Evolutionary conservation across 116 monocot species (phyloP), one percentile per base, ranked within the genome.

Genomic region (Trichopus zeylanicus): DNA sequence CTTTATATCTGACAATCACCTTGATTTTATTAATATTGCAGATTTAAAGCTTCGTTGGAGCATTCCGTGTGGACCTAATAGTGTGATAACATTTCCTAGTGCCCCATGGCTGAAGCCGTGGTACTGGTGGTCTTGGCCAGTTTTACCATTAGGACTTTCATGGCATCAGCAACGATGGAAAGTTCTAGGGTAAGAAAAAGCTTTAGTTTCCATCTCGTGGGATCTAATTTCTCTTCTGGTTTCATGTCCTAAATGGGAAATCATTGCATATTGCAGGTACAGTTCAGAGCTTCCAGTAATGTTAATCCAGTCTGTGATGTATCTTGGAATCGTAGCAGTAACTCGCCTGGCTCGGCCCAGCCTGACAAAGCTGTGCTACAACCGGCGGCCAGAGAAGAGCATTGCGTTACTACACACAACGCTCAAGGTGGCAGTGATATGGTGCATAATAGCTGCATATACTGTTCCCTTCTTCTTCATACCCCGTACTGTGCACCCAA

Each of bases 61-160:
- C 55, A 76, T 98, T 48, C 98, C 98, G 5, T 98, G 98, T 55
- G 98, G 98, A 51, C 98, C 98, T 28, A 98, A 98, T 66, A 98
- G 98, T 56, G 91, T 98, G 5, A 78, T 98, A 55, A 98, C 98
- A 32, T 98, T 98, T 70, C 98, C 98, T 13, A 98, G 98, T 51
- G 85, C 87, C 9, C 91, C 91, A 22, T 88, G 73, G 82, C 73
- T 98, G 22, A 98, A 98, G 75, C 98, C 98, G 22, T 98, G 98
- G 98, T 98, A 98, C 56, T 98, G 98, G 98, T 98, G 91, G 91
- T 84, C 98, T n/a, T 98, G 98, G 98, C 98, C 98, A 8, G 77
- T 91, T 20, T 73, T 98, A 3, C 98, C 98, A 7, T 67, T 98
- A 63, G 98, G 98, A 6, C 72, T 86, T 49, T 67, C 71, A 46